Base-by-base conservation (phyloP, 169 alveolate genomes). In the Plasmodium billcollinsi region DNA sequence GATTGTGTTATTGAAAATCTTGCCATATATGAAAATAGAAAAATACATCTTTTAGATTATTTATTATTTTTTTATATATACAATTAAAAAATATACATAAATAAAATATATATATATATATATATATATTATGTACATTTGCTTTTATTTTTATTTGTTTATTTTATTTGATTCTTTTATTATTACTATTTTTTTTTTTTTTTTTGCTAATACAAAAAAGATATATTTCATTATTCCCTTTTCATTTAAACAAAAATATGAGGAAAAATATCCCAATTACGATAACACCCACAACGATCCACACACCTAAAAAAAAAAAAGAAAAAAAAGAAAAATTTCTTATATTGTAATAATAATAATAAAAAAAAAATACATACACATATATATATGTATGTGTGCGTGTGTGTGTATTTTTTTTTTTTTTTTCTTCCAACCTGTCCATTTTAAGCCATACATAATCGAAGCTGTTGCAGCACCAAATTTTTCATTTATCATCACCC, bases 401-500 rank as follows among this genome's bases (percentile, higher is more conserved):
- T n/a, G n/a, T 47, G 3, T 3, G 8, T 56, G 9, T 39, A 7
- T 39, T 0, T 39, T 39, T 5, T 39, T 39, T 39, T 39, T 39
- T 39, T 39, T 39, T 39, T 39, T 39, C 47, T 14, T 5, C 72
- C 6, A 18, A 80, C 95, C 95, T 63, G 96, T 94, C 93, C 91
- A 80, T 86, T 92, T 94, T 54, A 94, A 61, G 2, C 96, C 96
- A 15, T 94, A 88, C 89, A 94, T 92, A 49, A 95, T 93, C 15
- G 97, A 93, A 24, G 95, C 94, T 33, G 97, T 92, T 11, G 97
- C 96, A 58, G 89, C 93, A 20, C 94, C 93, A 14, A 95, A 73
- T 18, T 95, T 96, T 50, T 96, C 98, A 20, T 94, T 96, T 14
- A 97, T 94, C 50, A 94, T 97, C 15, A 95, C 94, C 98, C 98